Percentiles rank a stretch among this genome's conserved stretches.
phyloP scores from a whole-genome alignment of 441 rosid genomes.

The Omphalea diandra region DNA sequence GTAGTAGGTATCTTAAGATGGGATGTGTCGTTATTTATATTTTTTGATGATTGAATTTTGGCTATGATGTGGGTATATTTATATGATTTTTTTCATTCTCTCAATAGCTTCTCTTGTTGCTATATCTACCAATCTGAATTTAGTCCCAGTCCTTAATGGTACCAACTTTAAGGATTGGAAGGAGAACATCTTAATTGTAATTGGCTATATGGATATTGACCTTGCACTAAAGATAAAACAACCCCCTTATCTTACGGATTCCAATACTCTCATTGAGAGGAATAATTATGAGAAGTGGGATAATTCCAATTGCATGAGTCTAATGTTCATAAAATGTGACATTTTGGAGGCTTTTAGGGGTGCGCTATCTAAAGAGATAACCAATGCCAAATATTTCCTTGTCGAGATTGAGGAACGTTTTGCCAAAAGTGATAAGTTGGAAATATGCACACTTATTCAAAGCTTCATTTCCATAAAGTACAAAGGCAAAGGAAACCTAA shows the following conservation, averaged over 20 bases:
- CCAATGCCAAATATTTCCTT: too few relatives aligned
- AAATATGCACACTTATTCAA: too few relatives aligned
- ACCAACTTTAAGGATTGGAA: not conserved
- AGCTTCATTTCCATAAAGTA: too few relatives aligned
- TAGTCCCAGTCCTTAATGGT: not conserved
- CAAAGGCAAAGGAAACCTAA: not conserved
- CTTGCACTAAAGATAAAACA: not conserved
- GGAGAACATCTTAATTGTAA: not conserved
- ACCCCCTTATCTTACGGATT: not conserved
- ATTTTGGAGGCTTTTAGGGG: too few relatives aligned
- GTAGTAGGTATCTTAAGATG: not conserved
- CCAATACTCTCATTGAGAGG: not conserved
- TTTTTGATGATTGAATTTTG: too few relatives aligned
- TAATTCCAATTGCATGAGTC: not conserved
- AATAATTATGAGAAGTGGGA: not conserved
- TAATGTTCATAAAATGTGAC: too few relatives aligned
- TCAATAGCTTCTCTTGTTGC: not conserved
- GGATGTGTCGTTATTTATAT: not conserved
- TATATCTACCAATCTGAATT: not conserved
- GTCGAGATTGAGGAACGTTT: too few relatives aligned
- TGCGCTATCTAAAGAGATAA: too few relatives aligned
- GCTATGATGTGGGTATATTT: not conserved
- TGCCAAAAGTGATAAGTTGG: too few relatives aligned
- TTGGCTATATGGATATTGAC: not conserved
- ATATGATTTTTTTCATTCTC: not conserved